These are phyloP conservation scores for Calocera viscosa DNA, from an alignment of 768 basidiomycete species.

Conservation along the genomic window DNA sequence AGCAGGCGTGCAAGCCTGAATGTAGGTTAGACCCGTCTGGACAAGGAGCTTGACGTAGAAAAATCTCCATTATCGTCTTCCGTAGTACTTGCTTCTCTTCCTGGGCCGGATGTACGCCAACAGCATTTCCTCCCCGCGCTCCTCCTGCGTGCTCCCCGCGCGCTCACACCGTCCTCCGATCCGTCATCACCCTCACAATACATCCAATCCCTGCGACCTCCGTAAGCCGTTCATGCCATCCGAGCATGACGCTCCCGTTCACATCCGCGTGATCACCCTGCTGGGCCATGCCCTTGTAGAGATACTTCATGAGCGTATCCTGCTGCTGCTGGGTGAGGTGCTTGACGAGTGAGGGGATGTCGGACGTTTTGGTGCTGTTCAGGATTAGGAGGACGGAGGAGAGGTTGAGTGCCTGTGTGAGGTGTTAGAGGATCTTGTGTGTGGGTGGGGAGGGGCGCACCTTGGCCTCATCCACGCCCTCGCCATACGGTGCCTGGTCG, in stretches of 20 bases:
- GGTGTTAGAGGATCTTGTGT: background rate
- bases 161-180: constrained; percentile 43
- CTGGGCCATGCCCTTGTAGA: constrained; percentile 90
- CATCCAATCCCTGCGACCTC: constrained; percentile 90
- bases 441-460: constrained; percentile 37
- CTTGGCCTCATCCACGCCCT: constrained; percentile 80
- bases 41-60: too few relatives aligned
- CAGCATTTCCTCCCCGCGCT: too few relatives aligned
- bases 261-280: constrained; percentile 45
- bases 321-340: constrained; percentile 59
- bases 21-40: too few relatives aligned
- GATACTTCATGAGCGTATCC: constrained; percentile 92
- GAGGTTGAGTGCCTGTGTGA: constrained; percentile 55
- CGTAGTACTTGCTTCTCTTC: too few relatives aligned
- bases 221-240: constrained; percentile 94
- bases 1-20: too few relatives aligned
- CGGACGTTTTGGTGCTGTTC: constrained; percentile 84
- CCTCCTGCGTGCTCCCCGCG: background rate
- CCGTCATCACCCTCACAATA: constrained; percentile 78
- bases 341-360: constrained; percentile 66
- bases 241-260: constrained; percentile 55
- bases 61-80: too few relatives aligned
- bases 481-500: constrained; percentile 78
- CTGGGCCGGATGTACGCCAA: too few relatives aligned
- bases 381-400: constrained; percentile 74